These are phyloP conservation scores for Aurantiochytrium sp. DNA, from an alignment of 108 stramenopile species.

Conservation along the genomic window DNA sequence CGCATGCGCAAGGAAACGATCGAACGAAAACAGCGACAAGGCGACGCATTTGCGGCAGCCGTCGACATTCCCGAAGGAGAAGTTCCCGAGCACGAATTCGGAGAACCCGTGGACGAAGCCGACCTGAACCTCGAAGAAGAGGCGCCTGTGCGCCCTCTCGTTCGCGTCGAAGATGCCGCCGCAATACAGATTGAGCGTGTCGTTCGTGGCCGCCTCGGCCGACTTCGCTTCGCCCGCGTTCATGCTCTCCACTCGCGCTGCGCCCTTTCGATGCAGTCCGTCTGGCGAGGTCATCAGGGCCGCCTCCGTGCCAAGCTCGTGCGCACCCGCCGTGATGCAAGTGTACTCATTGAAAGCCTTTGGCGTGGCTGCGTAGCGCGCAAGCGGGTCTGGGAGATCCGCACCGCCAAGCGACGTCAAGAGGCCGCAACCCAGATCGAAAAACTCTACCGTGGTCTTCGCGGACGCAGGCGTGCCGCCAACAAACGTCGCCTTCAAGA, in stretches of 20 bases:
- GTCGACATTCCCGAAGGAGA: not conserved
- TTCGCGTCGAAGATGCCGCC: not conserved
- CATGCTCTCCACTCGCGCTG: not conserved
- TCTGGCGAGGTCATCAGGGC: not conserved
- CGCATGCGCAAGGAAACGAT: conserved; percentile 2
- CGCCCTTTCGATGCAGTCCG: not conserved
- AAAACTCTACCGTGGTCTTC: not conserved
- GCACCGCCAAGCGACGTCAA: not conserved
- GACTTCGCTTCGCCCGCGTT: not conserved
- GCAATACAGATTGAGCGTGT: not conserved
- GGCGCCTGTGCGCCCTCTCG: not conserved
- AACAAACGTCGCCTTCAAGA: not conserved
- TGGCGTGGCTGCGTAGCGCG: not conserved
- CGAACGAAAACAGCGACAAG: not conserved
- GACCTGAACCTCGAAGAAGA: not conserved
- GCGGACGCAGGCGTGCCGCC: not conserved
- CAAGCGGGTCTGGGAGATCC: not conserved
- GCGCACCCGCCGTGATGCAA: not conserved
- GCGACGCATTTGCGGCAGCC: not conserved
- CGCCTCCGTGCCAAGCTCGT: not conserved
- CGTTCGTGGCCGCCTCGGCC: not conserved
- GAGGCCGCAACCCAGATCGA: not conserved
- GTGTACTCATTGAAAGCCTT: not conserved
- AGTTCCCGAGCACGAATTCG: not conserved
- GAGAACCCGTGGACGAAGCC: not conserved